These are phyloP conservation scores for Phyllosticta citribraziliensis DNA, from an alignment of 2,329 filamentous ascomycete genomes.

Conservation along the genomic window DNA sequence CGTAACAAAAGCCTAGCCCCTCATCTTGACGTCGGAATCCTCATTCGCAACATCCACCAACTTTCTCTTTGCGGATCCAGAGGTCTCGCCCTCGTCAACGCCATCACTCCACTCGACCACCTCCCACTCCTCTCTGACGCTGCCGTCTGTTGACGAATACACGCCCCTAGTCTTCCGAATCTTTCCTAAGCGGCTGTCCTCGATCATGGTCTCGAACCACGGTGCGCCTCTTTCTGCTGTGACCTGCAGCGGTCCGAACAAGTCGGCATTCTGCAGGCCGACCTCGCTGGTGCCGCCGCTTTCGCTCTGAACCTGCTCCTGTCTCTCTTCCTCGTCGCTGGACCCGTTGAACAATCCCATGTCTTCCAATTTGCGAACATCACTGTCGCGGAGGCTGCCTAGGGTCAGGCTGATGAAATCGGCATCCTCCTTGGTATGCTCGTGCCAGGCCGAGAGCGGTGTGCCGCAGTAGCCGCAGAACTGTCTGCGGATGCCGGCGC, in stretches of 20 bases:
- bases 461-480: conserved; percentile 94
- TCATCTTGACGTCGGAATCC: not conserved
- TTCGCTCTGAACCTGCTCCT: conserved; percentile 15
- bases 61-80: conserved; percentile 25
- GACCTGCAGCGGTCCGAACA: conserved; percentile 13
- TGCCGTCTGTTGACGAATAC: conserved; percentile 53
- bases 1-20: not conserved
- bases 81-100: conserved; percentile 23
- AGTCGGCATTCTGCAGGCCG: conserved; percentile 13
- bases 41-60: conserved; percentile 13
- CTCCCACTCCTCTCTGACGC: conserved; percentile 69
- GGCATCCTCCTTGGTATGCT: conserved; percentile 58
- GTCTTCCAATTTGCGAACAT: conserved; percentile 63
- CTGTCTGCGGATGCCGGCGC: conserved; percentile 46
- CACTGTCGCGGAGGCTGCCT: conserved; percentile 63
- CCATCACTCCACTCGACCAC: conserved; percentile 55
- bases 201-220: conserved; percentile 77
- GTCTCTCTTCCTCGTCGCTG: conserved; percentile 17
- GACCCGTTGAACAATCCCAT: conserved; percentile 55
- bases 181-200: conserved; percentile 62
- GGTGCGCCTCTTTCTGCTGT: conserved; percentile 50
- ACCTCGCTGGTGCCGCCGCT: conserved; percentile 11
- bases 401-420: conserved; percentile 73
- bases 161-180: conserved; percentile 53
- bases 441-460: conserved; percentile 73